Evolutionary conservation across 495 filamentous ascomycete species (phyloP).

Genomic region (Podospora didyma): DNA sequence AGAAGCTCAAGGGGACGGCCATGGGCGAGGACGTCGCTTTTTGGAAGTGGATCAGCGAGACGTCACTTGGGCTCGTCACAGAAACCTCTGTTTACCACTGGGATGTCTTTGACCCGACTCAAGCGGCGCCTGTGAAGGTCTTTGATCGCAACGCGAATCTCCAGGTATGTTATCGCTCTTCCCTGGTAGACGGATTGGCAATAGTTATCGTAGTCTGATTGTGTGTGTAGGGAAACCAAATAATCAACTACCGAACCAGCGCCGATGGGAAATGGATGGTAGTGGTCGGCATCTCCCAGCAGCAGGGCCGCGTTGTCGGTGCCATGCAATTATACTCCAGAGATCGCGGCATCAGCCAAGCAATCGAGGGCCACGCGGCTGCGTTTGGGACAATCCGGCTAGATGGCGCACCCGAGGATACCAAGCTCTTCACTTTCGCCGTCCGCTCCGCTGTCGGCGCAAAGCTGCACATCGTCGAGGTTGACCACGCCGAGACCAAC

Average conservation of each 20-base stretch:
- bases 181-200: no score
- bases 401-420: conserved; percentile 83
- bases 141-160: conserved; percentile 92
- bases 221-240: conserved; percentile 73
- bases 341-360: conserved; percentile 93
- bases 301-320: conserved; percentile 88
- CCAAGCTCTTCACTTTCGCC: conserved; percentile 94
- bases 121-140: conserved; percentile 76
- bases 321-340: conserved; percentile 96
- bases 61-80: conserved; percentile 81
- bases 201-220: background rate
- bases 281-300: conserved; percentile 89
- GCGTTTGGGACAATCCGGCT: conserved; percentile 87
- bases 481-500: conserved; percentile 87
- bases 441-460: conserved; percentile 82
- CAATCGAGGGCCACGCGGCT: conserved; percentile 96
- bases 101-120: conserved; percentile 82
- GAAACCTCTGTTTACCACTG: conserved; percentile 91
- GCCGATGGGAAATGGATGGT: conserved; percentile 98
- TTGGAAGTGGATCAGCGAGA: conserved; percentile 98
- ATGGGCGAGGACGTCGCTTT: conserved; percentile 97
- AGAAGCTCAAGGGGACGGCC: conserved; percentile 88
- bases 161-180: conserved; percentile 57
- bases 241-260: conserved; percentile 98
- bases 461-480: conserved; percentile 97